Evolutionary conservation across 2,329 filamentous ascomycete species (phyloP), one percentile per base, ranked within the genome.

Genomic region (Scedosporium boydii): DNA sequence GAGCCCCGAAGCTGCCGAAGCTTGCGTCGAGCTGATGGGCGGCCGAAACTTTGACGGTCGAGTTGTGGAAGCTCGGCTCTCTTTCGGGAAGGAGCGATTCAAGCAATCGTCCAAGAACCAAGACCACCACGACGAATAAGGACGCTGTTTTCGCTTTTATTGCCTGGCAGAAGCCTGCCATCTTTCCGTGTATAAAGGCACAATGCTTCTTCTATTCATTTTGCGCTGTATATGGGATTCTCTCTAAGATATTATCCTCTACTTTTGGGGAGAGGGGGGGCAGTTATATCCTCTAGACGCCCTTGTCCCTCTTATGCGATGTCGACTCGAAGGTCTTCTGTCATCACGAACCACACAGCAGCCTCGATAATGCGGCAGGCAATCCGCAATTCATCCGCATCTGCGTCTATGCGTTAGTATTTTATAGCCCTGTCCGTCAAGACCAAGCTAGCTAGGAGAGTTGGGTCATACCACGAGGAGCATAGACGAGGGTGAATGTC

Each of bases 401-500:
- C 80, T 82, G 61, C 1, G 23, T 57, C 10, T 16, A 42, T 56
- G 18, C 18, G 61, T 46, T 51, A 57, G 56, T 27, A 42, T 18
- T 7, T 18, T 6, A 41, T 55, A 53, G 21, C 21, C 27, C 12
- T 29, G 27, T 34, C 29, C n/a, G 26, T 7, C n/a, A 18, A 4
- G 48, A 27, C 18, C 41, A 10, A 12, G 21, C 14, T 23, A 41
- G 29, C 18, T 16, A 44, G 12, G 38, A 21, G 10, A n/a, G 27
- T 14, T 23, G 44, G 34, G 41, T 68, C 75, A 74, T 67, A 77
- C 82, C 75, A 69, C 89, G 77, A 2, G 91, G 91, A 18, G 91
- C 89, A 75, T 96, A 96, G 4, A 96, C 79, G 85, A 96, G 87
- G 63, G 91, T 78, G 72, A 96, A 96, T 51, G 88, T 87, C 3